A percentile compares a stretch with the other conserved stretches of the same genome.
Evolutionary conservation across 1,139 yeast species (phyloP).

Genomic region (Petasospora rhodanensis): DNA sequence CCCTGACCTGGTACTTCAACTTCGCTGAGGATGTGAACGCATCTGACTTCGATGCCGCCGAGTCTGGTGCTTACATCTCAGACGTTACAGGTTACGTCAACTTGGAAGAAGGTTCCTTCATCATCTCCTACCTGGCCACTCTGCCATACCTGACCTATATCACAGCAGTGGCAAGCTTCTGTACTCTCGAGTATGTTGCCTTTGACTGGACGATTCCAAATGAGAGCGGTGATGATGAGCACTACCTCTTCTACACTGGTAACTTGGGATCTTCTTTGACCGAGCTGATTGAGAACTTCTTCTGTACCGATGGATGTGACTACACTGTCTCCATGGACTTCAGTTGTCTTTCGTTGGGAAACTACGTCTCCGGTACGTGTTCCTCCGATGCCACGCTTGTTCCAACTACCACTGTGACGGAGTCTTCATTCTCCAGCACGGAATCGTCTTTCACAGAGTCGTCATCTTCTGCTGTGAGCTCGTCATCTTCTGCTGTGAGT

Average conservation of each 20-base stretch:
- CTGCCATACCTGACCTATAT: neutral
- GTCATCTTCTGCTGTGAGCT: too few species aligned
- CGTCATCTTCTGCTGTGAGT: too few species aligned
- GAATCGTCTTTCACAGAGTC: too few species aligned
- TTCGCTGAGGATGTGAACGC: conserved; percentile 13
- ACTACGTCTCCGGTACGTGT: neutral
- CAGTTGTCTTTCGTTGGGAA: neutral
- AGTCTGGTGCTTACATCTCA: conserved; percentile 9
- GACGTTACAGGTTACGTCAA: conserved; percentile 13
- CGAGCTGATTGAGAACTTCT: neutral
- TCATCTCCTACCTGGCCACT: conserved; percentile 7
- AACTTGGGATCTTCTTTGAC: conserved; percentile 11
- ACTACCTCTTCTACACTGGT: conserved; percentile 13
- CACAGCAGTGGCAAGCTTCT: conserved; percentile 6
- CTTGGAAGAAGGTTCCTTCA: conserved; percentile 14
- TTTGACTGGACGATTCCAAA: conserved; percentile 9
- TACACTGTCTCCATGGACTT: neutral
- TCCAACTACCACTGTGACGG: too few species aligned
- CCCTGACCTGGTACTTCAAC: conserved; percentile 1
- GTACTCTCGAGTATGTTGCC: conserved; percentile 16
- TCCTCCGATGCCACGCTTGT: too few species aligned
- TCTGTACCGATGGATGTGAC: neutral
- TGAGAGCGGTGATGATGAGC: conserved; percentile 4
- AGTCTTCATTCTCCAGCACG: too few species aligned
- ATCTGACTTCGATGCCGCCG: conserved; percentile 8